Conservation (phyloP, 192 early-diverging fungal genomes). For the Coemansia sp. region DNA sequence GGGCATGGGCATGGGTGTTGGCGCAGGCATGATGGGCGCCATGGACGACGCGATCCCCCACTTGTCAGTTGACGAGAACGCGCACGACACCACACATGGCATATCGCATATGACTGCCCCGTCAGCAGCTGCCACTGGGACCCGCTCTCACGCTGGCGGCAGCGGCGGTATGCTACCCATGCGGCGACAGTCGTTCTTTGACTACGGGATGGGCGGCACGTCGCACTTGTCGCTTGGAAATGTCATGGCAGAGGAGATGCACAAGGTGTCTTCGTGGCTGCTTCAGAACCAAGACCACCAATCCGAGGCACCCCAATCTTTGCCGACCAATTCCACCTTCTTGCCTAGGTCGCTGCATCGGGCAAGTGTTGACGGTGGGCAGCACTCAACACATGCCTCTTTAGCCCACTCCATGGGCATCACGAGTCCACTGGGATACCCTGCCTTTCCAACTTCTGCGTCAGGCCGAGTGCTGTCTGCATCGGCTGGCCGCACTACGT, state of each 20-base stretch:
- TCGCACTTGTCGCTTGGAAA: constrained; percentile 49
- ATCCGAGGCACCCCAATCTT: not conserved
- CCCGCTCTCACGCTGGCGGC: constrained; percentile 7
- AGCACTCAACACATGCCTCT: not conserved
- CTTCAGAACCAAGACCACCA: constrained; percentile 48
- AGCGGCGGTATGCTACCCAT: constrained; percentile 28
- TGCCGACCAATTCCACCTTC: not conserved
- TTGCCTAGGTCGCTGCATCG: constrained; percentile 2
- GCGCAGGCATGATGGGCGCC: constrained; percentile 52
- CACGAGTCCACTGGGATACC: not conserved
- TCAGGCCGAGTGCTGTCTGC: constrained; percentile 2
- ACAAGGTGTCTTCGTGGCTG: constrained; percentile 56
- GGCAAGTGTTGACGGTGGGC: not conserved
- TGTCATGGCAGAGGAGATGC: constrained; percentile 54
- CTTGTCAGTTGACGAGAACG: constrained; percentile 42
- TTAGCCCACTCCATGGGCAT: not conserved
- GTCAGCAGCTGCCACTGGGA: not conserved
- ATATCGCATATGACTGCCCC: constrained; percentile 23
- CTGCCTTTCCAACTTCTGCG: not conserved
- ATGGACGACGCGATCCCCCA: constrained; percentile 58
- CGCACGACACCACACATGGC: constrained; percentile 22
- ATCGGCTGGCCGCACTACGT: constrained; percentile 2
- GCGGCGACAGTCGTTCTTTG: constrained; percentile 37
- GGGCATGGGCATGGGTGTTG: constrained; percentile 54
- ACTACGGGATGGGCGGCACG: constrained; percentile 50